phyloP scores from a whole-genome alignment of 805 yeast genomes.

The Candida krabiensis region DNA sequence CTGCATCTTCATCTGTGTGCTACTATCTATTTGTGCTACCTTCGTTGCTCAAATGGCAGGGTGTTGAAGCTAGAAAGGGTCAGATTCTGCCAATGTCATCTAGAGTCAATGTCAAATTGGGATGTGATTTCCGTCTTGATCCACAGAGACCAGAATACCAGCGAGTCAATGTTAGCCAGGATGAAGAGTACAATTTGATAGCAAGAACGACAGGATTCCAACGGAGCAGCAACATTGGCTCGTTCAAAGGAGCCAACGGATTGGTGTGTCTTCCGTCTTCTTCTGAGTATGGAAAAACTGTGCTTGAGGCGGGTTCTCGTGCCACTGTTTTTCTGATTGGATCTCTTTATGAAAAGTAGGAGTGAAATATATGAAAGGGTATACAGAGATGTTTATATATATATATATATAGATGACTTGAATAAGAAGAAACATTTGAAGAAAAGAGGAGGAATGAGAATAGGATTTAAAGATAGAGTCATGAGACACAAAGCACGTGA shows the following conservation, averaged over 20 bases:
- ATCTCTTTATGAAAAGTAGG: too few relatives aligned
- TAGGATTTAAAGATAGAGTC: too few relatives aligned
- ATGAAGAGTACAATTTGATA: constrained; percentile 24
- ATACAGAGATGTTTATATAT: too few relatives aligned
- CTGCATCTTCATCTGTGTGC: constrained; percentile 54
- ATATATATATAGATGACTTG: too few relatives aligned
- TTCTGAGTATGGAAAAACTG: constrained; percentile 11
- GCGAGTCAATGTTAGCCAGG: constrained; percentile 38
- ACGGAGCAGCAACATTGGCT: constrained; percentile 49
- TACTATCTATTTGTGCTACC: constrained; percentile 48
- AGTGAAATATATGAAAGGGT: too few relatives aligned
- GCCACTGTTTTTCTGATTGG: constrained; percentile 32
- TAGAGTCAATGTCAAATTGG: constrained; percentile 35
- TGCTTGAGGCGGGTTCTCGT: constrained; percentile 19
- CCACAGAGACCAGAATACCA: constrained; percentile 52
- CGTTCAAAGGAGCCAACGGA: constrained; percentile 48
- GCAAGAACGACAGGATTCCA: constrained; percentile 51
- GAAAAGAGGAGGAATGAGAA: too few relatives aligned
- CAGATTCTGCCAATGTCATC: constrained; percentile 29
- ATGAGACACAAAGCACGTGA: too few relatives aligned
- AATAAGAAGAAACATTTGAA: too few relatives aligned
- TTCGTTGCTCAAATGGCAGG: constrained; percentile 39
- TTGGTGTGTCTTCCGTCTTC: constrained; percentile 43
- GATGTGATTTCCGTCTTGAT: constrained; percentile 38
- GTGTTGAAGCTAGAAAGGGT: constrained; percentile 19